A percentile compares a stretch with the other conserved stretches of the same genome.
These are phyloP conservation scores for Telopea speciosissima DNA, from an alignment of 177 flowering plant genomes.

Conservation along the genomic window DNA sequence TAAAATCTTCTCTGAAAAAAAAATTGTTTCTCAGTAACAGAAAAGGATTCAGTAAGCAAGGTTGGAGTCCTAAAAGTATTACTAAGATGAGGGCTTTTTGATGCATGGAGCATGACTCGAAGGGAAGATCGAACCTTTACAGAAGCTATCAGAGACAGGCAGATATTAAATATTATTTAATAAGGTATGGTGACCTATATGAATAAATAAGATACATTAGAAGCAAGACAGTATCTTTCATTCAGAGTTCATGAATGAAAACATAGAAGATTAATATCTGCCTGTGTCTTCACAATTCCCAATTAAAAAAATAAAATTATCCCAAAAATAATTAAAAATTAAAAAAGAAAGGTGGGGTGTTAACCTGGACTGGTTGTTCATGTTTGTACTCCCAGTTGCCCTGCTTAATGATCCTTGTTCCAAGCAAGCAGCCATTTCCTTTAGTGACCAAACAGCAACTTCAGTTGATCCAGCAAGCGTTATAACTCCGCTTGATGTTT, in stretches of 20 bases:
- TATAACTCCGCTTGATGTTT: slow-evolving; percentile 91
- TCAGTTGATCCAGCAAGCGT: slow-evolving; percentile 96
- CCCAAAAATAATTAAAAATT: background rate
- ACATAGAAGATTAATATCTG: too few relatives aligned
- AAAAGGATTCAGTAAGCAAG: background rate
- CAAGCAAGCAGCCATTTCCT: slow-evolving; percentile 93
- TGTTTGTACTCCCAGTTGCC: slow-evolving; percentile 99
- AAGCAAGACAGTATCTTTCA: background rate
- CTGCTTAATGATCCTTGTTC: slow-evolving; percentile 95
- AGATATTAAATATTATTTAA: background rate
- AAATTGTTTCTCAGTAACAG: background rate
- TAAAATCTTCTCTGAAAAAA: background rate
- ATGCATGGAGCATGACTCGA: background rate
- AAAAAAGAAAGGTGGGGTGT: background rate
- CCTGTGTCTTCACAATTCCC: background rate
- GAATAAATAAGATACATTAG: background rate
- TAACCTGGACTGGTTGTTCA: slow-evolving; percentile 98
- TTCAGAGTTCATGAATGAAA: background rate
- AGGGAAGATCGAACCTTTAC: background rate
- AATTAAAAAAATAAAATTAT: background rate
- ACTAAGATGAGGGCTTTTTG: background rate
- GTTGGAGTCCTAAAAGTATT: background rate
- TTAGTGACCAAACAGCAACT: slow-evolving; percentile 63
- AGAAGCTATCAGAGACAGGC: background rate
- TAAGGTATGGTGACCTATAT: too few relatives aligned